A percentile compares a stretch with the other conserved stretches of the same genome.
These are phyloP conservation scores for Hygrophoropsis aurantiaca DNA, from an alignment of 768 basidiomycete species.

Conservation along the genomic window DNA sequence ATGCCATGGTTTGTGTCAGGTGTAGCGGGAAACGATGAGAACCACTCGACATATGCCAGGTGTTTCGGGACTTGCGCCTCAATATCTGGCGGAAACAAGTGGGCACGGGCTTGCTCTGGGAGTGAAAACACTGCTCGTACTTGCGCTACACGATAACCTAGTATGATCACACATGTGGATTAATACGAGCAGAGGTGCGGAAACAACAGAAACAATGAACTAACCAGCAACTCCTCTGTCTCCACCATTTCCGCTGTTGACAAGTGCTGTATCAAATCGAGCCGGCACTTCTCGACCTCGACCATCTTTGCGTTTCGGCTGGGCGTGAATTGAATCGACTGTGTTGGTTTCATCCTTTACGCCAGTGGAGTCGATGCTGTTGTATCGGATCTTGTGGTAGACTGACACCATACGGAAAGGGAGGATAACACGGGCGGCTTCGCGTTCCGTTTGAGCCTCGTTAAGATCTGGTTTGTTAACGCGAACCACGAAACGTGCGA, in stretches of 20 bases:
- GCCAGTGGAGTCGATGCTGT: constrained; percentile 10
- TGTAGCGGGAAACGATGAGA: constrained; percentile 19
- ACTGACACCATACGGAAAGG: too few relatives aligned
- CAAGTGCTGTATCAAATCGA: constrained; percentile 36
- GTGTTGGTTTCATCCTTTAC: constrained; percentile 4
- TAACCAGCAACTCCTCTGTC: constrained; percentile 15
- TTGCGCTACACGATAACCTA: constrained; percentile 12
- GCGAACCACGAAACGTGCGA: constrained; percentile 25
- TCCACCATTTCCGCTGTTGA: constrained; percentile 11
- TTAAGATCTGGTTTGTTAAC: constrained; percentile 15
- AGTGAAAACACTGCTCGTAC: too few relatives aligned
- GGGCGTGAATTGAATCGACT: constrained; percentile 32
- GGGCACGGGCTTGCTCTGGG: constrained; percentile 4
- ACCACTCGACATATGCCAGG: constrained; percentile 9
- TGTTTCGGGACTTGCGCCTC: constrained; percentile 17
- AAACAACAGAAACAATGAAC: too few relatives aligned
- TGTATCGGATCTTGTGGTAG: constrained; percentile 34
- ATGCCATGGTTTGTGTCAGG: constrained; percentile 20
- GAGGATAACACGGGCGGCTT: constrained; percentile 1
- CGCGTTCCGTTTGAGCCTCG: constrained; percentile 16
- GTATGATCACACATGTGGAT: too few relatives aligned
- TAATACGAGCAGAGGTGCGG: too few relatives aligned
- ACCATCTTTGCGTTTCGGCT: too few relatives aligned
- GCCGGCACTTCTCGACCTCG: too few relatives aligned
- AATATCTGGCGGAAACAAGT: constrained; percentile 16